phyloP scores from a whole-genome alignment of 495 filamentous ascomycete species.

The Podospora appendiculata region DNA sequence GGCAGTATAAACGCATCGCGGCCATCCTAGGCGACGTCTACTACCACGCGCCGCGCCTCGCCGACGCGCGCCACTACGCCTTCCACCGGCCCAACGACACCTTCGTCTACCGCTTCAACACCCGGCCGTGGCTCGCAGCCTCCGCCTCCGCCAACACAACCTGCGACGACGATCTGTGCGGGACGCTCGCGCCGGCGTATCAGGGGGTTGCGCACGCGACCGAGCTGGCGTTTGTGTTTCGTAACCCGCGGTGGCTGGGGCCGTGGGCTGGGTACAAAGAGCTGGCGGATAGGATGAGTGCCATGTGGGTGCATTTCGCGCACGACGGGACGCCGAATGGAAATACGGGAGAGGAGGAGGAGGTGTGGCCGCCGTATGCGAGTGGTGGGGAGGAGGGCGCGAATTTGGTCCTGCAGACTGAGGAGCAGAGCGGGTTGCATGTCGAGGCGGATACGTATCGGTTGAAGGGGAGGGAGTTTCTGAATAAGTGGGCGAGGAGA shows the following conservation, averaged over 20 bases:
- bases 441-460: conserved; percentile 26
- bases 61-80: conserved; percentile 18
- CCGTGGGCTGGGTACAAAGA: conserved; percentile 21
- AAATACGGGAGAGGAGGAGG: conserved; percentile 5
- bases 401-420: conserved; percentile 28
- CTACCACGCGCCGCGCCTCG: conserved; percentile 26
- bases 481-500: conserved; percentile 26
- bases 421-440: conserved; percentile 20
- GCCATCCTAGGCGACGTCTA: conserved; percentile 28
- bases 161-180: neutral
- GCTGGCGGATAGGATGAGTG: conserved; percentile 20
- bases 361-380: conserved; percentile 21
- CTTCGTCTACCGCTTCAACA: conserved; percentile 26
- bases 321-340: conserved; percentile 24
- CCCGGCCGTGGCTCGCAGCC: conserved; percentile 16
- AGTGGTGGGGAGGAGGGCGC: conserved; percentile 13
- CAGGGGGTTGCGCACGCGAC: conserved; percentile 28
- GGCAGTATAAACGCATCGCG: conserved; percentile 27
- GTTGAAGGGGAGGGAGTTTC: conserved; percentile 24
- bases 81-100: conserved; percentile 11
- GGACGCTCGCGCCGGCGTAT: conserved; percentile 19
- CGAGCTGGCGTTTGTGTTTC: conserved; percentile 27
- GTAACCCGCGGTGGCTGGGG: conserved; percentile 20
- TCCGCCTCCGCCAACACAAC: conserved; percentile 1
- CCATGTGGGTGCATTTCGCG: conserved; percentile 26